Evolutionary conservation across 768 basidiomycete genomes (phyloP).

Genomic region (Agrocybe praecox): DNA sequence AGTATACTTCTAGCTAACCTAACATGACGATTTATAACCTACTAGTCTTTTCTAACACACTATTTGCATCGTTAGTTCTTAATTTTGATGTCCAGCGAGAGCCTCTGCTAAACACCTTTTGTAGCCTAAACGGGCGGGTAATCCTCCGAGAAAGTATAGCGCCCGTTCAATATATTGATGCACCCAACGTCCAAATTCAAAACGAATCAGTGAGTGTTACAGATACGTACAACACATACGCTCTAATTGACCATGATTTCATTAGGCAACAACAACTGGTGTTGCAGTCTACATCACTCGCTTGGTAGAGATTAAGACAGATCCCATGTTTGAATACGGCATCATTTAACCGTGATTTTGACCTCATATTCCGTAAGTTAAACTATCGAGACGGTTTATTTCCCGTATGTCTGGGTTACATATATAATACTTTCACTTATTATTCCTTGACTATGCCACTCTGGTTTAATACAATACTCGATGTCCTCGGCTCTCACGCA

Average conservation of each 20-base stretch:
- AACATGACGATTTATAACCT: not conserved
- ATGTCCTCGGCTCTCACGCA: too few species aligned
- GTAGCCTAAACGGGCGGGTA: not conserved
- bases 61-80: not conserved
- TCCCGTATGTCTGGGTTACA: too few species aligned
- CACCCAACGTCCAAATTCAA: not conserved
- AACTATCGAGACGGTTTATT: too few species aligned
- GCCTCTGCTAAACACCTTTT: not conserved
- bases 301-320: not conserved
- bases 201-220: not conserved
- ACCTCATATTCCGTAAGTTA: too few species aligned
- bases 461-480: too few species aligned
- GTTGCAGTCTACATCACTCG: not conserved
- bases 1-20: not conserved
- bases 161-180: not conserved
- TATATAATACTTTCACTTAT: too few species aligned
- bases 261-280: not conserved
- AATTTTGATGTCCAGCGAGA: not conserved
- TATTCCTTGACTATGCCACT: too few species aligned
- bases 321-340: not conserved
- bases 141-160: not conserved
- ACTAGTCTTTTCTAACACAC: not conserved
- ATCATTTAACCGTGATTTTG: too few species aligned
- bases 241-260: not conserved
- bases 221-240: not conserved